Evolutionary conservation across 169 alveolate species (phyloP).

Genomic region (Plasmodium vivax): DNA sequence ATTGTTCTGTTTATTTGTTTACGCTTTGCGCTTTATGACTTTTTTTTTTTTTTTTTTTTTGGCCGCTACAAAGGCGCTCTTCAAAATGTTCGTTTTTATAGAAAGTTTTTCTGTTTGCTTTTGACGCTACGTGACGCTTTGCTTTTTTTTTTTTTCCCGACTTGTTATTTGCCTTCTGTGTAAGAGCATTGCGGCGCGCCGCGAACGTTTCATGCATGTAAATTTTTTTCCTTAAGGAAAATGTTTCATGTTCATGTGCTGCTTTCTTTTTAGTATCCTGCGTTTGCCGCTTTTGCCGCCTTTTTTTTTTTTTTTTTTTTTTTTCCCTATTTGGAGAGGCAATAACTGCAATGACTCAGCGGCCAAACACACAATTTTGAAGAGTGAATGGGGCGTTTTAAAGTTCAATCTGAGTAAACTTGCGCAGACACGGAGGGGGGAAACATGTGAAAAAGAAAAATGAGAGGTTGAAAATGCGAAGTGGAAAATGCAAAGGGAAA

Average conservation of each 20-base stretch:
- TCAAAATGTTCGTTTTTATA: background rate
- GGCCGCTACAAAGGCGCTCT: background rate
- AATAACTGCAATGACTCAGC: background rate
- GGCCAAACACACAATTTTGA: background rate
- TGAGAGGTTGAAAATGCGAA: background rate
- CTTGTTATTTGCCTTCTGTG: background rate
- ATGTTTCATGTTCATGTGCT: background rate
- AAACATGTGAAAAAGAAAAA: background rate
- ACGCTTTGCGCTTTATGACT: background rate
- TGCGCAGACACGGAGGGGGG: background rate
- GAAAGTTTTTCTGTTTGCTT: background rate
- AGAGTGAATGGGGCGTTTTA: background rate
- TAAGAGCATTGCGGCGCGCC: background rate
- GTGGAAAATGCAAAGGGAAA: background rate
- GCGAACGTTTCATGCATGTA: background rate
- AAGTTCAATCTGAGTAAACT: conserved; percentile 10
- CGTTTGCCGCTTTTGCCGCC: background rate
- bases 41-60: background rate
- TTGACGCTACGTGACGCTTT: background rate
- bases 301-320: background rate
- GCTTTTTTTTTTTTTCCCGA: background rate
- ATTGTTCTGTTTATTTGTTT: background rate
- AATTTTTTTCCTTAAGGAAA: background rate
- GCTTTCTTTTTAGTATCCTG: background rate
- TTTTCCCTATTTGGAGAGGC: background rate